Percentiles rank a stretch among this genome's conserved stretches.
Evolutionary conservation across 768 basidiomycete species (phyloP).

Genomic region (Cubamyces sp.): DNA sequence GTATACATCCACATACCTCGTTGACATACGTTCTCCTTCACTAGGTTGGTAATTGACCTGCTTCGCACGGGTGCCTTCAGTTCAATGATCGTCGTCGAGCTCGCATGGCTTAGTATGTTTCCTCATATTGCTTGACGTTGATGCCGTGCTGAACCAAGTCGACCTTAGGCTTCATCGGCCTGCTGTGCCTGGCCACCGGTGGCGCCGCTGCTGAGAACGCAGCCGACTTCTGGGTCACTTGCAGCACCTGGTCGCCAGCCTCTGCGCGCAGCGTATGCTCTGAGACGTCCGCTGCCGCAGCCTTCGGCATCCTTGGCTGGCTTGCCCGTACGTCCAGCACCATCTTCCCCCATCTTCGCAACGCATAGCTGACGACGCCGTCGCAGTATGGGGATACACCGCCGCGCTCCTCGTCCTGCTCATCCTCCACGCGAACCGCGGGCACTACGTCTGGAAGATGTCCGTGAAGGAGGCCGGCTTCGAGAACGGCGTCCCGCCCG

Average conservation of each 20-base stretch:
- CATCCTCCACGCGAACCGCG: constrained; percentile 20
- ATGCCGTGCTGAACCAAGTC: not conserved
- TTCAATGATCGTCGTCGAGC: constrained; percentile 37
- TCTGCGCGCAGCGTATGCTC: constrained; percentile 26
- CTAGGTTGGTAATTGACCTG: constrained; percentile 33
- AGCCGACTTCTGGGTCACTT: constrained; percentile 17
- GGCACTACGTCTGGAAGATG: constrained; percentile 21
- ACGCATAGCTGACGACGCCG: not conserved
- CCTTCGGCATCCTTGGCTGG: constrained; percentile 34
- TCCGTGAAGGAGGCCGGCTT: constrained; percentile 23
- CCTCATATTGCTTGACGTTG: not conserved
- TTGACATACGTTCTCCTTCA: not conserved
- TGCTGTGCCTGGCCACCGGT: constrained; percentile 36
- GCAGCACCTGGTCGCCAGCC: not conserved
- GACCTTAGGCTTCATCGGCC: constrained; percentile 30
- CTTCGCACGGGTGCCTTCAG: constrained; percentile 34
- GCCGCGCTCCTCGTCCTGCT: constrained; percentile 22
- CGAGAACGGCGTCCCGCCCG: constrained; percentile 7
- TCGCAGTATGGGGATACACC: constrained; percentile 25
- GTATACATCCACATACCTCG: too few relatives aligned
- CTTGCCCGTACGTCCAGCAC: constrained; percentile 24
- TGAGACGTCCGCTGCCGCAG: constrained; percentile 32
- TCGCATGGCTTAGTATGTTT: constrained; percentile 30
- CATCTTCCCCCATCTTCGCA: not conserved
- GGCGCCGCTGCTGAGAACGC: constrained; percentile 25